A percentile compares a stretch with the other conserved stretches of the same genome.
phyloP scores from a whole-genome alignment of 805 yeast species.

The Clavispora vitiphila region DNA sequence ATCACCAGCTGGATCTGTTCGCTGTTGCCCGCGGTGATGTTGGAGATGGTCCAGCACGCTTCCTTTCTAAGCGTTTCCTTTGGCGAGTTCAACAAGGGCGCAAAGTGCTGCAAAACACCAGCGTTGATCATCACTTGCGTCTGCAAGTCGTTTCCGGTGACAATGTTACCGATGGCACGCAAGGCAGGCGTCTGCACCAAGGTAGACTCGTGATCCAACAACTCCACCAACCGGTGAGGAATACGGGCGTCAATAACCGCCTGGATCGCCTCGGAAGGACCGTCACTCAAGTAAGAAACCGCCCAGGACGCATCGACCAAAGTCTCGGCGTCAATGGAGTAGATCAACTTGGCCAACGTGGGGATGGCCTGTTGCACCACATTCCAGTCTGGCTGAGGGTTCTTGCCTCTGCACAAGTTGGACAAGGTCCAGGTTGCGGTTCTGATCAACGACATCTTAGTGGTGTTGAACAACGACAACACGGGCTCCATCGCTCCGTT shows the following conservation, averaged over 20 bases:
- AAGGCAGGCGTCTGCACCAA: constrained; percentile 94
- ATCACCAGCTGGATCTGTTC: constrained; percentile 96
- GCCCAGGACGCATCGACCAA: constrained; percentile 99
- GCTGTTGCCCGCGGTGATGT: constrained; percentile 94
- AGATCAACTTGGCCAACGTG: constrained; percentile 84
- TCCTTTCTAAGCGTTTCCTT: constrained; percentile 94
- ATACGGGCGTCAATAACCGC: constrained; percentile 96
- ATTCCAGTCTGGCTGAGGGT: constrained; percentile 94
- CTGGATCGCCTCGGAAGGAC: constrained; percentile 88
- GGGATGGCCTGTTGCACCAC: constrained; percentile 85
- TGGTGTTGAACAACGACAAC: constrained; percentile 66
- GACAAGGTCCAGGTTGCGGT: constrained; percentile 98
- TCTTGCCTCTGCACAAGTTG: constrained; percentile 93
- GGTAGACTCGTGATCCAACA: constrained; percentile 77
- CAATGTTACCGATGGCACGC: constrained; percentile 96
- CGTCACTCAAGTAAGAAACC: constrained; percentile 89
- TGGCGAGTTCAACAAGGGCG: constrained; percentile 71
- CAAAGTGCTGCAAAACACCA: constrained; percentile 83
- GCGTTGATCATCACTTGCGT: constrained; percentile 92
- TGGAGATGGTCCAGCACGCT: constrained; percentile 98
- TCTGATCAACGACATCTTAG: constrained; percentile 85
- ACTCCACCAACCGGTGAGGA: constrained; percentile 89
- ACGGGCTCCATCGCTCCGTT: constrained; percentile 90
- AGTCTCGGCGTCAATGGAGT: constrained; percentile 87
- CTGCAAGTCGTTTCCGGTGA: constrained; percentile 93